Evolutionary conservation across 1,139 yeast genomes (phyloP).

Genomic region (Candida pseudoviswanathii): DNA sequence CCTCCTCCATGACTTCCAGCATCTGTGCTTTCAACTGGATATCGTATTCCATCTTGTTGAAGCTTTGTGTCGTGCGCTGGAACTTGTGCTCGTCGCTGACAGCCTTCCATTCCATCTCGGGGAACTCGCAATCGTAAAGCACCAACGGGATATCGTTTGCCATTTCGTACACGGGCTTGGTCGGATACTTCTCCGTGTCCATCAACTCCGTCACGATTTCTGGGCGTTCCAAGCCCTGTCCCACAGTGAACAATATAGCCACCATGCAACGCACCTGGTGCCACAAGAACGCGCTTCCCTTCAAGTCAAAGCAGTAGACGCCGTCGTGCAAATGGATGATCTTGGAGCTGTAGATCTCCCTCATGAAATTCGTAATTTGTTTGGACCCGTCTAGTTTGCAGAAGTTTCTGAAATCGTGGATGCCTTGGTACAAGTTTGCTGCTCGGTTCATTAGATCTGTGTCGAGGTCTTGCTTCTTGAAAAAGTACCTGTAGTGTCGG

Average conservation of each 20-base stretch:
- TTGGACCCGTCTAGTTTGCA: slow-evolving; percentile 94
- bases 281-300: slow-evolving; percentile 94
- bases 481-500: slow-evolving; percentile 85
- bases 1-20: slow-evolving; percentile 30
- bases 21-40: slow-evolving; percentile 39
- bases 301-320: slow-evolving; percentile 70
- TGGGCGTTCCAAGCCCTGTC: slow-evolving; percentile 72
- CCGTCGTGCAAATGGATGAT: slow-evolving; percentile 49
- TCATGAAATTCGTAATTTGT: slow-evolving; percentile 74
- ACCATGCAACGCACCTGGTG: slow-evolving; percentile 98
- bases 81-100: slow-evolving; percentile 16
- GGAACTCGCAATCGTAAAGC: slow-evolving; percentile 82
- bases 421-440: slow-evolving; percentile 66
- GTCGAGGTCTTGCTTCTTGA: slow-evolving; percentile 57
- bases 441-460: slow-evolving; percentile 70
- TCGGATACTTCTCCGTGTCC: slow-evolving; percentile 58
- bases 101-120: slow-evolving; percentile 66
- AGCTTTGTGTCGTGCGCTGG: slow-evolving; percentile 29
- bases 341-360: slow-evolving; percentile 57
- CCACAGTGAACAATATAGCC: slow-evolving; percentile 77
- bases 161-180: slow-evolving; percentile 83
- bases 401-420: slow-evolving; percentile 90
- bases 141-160: slow-evolving; percentile 92
- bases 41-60: slow-evolving; percentile 35
- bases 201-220: slow-evolving; percentile 58